Evolutionary conservation across 805 yeast genomes (phyloP), one percentile per base, ranked within the genome.

Genomic region (Nematodospora valgi): DNA sequence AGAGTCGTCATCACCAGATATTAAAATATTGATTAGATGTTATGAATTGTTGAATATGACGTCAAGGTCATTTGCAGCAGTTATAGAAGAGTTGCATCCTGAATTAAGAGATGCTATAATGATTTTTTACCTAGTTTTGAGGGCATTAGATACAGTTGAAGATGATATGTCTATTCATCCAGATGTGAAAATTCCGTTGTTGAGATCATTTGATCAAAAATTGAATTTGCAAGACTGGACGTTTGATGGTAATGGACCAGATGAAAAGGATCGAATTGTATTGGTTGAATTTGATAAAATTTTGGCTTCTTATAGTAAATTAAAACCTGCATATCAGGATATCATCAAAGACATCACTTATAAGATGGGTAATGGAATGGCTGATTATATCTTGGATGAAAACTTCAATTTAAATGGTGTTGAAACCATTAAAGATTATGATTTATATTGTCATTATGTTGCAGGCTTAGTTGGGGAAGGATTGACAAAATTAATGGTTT

Each of bases 391-490:
- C 35, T 67, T 74, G 49, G 80, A 82, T 52, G 93, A 83, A 34
- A 73, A 81, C 43, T 86, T 86, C 65, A 87, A 86, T 57, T 56
- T 74, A 46, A 77, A 78, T 42, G 98, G 98, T 2, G 80, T 93
- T 30, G 67, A 66, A 32, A 86, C 96, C 1, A 57, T 85, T 29
- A 68, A 74, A 41, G 98, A 88, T 54, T 93, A 84, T 56, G 89
- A 93, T 56, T 69, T 82, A 42, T 93, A 93, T 68, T 93, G 99
- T 62, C 89, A 89, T 62, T 86, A 89, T 53, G 99, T 93, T 40
- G 98, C 99, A 2, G 99, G 98, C 2, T 70, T 93, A 35, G 98
- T 93, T 26, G 98, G 99, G 38, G 96, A 88, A 54, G 98, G 98
- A 3, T 70, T 88, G 47, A 88, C 98, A 8, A 76, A 83, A 43